These are phyloP conservation scores for Rubia occidens DNA, from an alignment of 305 asterid species.

Conservation along the genomic window DNA sequence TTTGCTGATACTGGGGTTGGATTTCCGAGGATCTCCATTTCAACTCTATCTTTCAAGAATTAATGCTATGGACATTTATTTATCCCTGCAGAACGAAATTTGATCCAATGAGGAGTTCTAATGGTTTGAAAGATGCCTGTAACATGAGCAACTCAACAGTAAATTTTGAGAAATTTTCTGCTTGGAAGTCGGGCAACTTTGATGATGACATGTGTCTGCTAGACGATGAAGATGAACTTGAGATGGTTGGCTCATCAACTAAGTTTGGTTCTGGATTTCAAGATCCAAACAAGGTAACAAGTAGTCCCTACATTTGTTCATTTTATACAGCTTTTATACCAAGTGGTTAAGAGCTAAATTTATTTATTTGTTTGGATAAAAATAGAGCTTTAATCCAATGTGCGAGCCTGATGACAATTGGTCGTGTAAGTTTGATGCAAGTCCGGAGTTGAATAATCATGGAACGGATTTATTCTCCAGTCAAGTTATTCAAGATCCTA, in stretches of 20 bases:
- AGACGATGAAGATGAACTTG: constrained; percentile 52
- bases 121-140: constrained; percentile 54
- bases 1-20: constrained; percentile 5
- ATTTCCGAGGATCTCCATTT: constrained; percentile 1
- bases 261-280: constrained; percentile 37
- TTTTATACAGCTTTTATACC: background rate
- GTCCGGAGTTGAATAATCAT: constrained; percentile 49
- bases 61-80: constrained; percentile 4
- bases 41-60: constrained; percentile 5
- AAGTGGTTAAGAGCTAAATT: constrained; percentile 5
- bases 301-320: constrained; percentile 10
- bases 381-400: constrained; percentile 95
- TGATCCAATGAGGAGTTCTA: constrained; percentile 47
- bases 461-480: constrained; percentile 28
- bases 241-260: constrained; percentile 47
- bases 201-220: constrained; percentile 89
- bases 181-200: constrained; percentile 55
- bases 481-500: constrained; percentile 33
- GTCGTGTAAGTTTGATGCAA: constrained; percentile 73
- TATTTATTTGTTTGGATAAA: constrained; percentile 21
- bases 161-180: constrained; percentile 43
- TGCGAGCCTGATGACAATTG: constrained; percentile 78
- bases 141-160: constrained; percentile 35
- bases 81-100: constrained; percentile 49
- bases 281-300: constrained; percentile 62